Percentiles rank a stretch among this genome's conserved stretches.
Conservation (phyloP, 306 rosid genomes). For the Inga laurina region DNA sequence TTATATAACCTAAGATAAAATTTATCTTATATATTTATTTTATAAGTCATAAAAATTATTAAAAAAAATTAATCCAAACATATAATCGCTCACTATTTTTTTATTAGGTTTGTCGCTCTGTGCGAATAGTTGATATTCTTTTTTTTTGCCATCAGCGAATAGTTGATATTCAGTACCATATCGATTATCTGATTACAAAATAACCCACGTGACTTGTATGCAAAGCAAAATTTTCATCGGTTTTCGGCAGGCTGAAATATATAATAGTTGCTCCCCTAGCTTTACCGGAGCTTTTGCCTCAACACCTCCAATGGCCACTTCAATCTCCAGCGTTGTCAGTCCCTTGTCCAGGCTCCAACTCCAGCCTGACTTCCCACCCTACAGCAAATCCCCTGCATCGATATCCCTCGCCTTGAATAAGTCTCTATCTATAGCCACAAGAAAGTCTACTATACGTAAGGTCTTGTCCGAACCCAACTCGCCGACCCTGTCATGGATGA, state of each 20-base stretch:
- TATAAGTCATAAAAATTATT: too few species aligned
- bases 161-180: not conserved
- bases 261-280: not conserved
- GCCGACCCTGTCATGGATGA: conserved; percentile 29
- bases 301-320: conserved; percentile 39
- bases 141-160: too few species aligned
- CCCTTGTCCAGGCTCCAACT: conserved; percentile 23
- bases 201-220: not conserved
- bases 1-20: too few species aligned
- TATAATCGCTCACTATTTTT: too few species aligned
- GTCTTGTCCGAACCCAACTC: conserved; percentile 25
- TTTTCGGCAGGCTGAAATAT: not conserved
- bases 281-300: not conserved
- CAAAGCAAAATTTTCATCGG: not conserved
- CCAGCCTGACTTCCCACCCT: not conserved
- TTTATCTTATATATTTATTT: too few species aligned
- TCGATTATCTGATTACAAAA: not conserved
- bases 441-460: conserved; percentile 15
- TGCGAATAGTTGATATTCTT: too few species aligned
- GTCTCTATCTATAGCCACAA: not conserved
- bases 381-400: not conserved
- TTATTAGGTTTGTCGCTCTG: not conserved
- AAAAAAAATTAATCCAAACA: too few species aligned
- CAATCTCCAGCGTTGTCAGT: conserved; percentile 34
- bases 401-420: not conserved